These are phyloP conservation scores for Ustilago lituana DNA, from an alignment of 1,284 basidiomycete genomes.

Conservation along the genomic window DNA sequence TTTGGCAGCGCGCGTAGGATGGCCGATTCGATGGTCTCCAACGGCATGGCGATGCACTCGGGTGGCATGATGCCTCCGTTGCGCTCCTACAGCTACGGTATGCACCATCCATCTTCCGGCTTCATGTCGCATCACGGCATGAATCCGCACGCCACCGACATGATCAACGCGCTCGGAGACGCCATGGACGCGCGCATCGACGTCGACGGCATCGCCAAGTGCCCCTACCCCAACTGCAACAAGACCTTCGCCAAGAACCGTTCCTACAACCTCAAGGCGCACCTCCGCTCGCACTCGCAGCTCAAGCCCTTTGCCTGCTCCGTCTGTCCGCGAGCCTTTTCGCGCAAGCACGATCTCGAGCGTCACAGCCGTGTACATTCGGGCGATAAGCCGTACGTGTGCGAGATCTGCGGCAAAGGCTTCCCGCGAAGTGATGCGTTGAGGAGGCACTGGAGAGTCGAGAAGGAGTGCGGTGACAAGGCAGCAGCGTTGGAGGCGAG, in stretches of 20 bases:
- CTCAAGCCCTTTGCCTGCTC: conserved; percentile 62
- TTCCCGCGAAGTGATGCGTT: conserved; percentile 66
- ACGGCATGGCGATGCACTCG: conserved; percentile 22
- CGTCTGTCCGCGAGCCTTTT: conserved; percentile 63
- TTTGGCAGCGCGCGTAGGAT: conserved; percentile 13
- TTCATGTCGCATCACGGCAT: conserved; percentile 36
- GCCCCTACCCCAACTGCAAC: conserved; percentile 59
- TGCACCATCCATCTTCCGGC: conserved; percentile 17
- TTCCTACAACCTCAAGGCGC: conserved; percentile 63
- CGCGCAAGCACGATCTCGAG: conserved; percentile 65
- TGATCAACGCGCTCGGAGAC: conserved; percentile 56
- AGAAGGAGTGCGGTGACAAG: conserved; percentile 61
- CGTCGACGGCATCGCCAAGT: conserved; percentile 56
- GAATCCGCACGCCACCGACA: conserved; percentile 40
- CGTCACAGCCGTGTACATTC: conserved; percentile 65
- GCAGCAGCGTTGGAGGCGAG: conserved; percentile 55
- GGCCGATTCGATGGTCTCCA: conserved; percentile 7
- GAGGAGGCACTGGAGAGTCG: conserved; percentile 63
- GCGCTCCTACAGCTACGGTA: conserved; percentile 26
- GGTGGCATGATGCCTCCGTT: conserved; percentile 40
- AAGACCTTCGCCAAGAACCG: conserved; percentile 65
- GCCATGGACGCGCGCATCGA: conserved; percentile 58
- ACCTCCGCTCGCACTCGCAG: conserved; percentile 59
- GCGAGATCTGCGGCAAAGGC: conserved; percentile 63
- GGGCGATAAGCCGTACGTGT: conserved; percentile 66